Percentiles rank a stretch among this genome's conserved stretches.
phyloP scores from a whole-genome alignment of 805 yeast genomes.

The Hanseniaspora thailandica region DNA sequence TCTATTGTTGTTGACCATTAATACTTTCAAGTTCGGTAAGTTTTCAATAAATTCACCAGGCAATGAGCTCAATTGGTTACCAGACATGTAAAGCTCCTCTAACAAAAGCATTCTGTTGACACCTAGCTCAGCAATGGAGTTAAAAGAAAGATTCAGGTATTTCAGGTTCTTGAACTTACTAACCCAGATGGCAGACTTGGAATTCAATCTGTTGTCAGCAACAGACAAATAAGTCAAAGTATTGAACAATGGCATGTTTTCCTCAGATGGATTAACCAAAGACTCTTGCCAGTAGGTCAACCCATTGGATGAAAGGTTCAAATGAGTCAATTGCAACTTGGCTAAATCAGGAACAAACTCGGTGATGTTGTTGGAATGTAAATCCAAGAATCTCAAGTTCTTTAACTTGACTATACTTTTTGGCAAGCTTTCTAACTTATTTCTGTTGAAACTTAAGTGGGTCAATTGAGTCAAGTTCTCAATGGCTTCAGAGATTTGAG shows the following conservation, averaged over 20 bases:
- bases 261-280: slow-evolving; percentile 24
- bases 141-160: slow-evolving; percentile 66
- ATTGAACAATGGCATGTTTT: slow-evolving; percentile 33
- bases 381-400: slow-evolving; percentile 54
- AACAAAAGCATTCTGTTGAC: slow-evolving; percentile 42
- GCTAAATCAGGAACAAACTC: slow-evolving; percentile 56
- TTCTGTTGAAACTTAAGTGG: slow-evolving; percentile 58
- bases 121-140: slow-evolving; percentile 27
- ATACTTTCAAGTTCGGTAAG: slow-evolving; percentile 43
- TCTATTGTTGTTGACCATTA: slow-evolving; percentile 73
- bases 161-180: slow-evolving; percentile 47
- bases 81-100: slow-evolving; percentile 63
- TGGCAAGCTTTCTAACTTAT: slow-evolving; percentile 65
- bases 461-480: slow-evolving; percentile 47
- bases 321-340: slow-evolving; percentile 44
- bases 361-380: slow-evolving; percentile 75
- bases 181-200: slow-evolving; percentile 60
- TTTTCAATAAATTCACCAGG: slow-evolving; percentile 70
- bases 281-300: slow-evolving; percentile 31
- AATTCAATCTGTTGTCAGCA: slow-evolving; percentile 75
- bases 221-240: slow-evolving; percentile 48
- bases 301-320: slow-evolving; percentile 67
- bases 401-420: slow-evolving; percentile 47
- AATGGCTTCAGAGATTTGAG: slow-evolving; percentile 59
- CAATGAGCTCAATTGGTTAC: slow-evolving; percentile 63